Base-by-base conservation (phyloP, 2,329 filamentous ascomycete genomes). In the Ophioceras dolichostomum region DNA sequence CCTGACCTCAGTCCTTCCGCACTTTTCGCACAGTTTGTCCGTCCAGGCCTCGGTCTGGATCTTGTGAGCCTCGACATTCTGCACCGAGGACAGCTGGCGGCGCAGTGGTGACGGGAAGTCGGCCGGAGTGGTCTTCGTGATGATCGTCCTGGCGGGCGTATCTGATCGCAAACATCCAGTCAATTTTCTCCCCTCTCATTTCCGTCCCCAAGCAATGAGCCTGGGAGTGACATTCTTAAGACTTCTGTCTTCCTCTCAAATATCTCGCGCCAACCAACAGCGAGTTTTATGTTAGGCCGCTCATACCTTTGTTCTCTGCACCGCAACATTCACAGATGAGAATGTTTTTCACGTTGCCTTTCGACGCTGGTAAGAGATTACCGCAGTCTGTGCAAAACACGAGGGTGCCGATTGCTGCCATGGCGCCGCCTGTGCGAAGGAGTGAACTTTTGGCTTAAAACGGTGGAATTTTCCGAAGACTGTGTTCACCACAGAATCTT, bases 311-410 rank as follows among this genome's bases (percentile, higher is more conserved):
- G 55, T 89, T 94, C 52, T 83, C 73, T 29, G 83, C 76, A 43
- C 83, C 85, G 58, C 89, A 96, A 56, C 88, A 80, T 50, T 85
- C 82, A 67, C 89, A 98, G 46, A 72, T 69, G 40, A 96, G 64
- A 40, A 83, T 72, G 39, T 82, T 81, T 54, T 86, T 83, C 47
- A 76, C 70, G 41, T 78, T 79, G 42, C 83, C 85, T 44, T 80
- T 81, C 33, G 83, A 86, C 37, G 80, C 73, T 37, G 91, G 86
- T 29, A 96, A 67, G 4, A 95, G 70, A 56, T 94, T 94, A 43
- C 89, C 89, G 58, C 89, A 96, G 56, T 88, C 84, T 38, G 73
- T 84, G 65, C 89, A 96, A 60, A 96, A 96, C 26, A 94, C 79
- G 29, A 96, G 69, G 37, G 87, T 89, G 39, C 87, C 89, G 47